Base-by-base conservation (phyloP, 345 rosid genomes). In the Corchorus capsularis region DNA sequence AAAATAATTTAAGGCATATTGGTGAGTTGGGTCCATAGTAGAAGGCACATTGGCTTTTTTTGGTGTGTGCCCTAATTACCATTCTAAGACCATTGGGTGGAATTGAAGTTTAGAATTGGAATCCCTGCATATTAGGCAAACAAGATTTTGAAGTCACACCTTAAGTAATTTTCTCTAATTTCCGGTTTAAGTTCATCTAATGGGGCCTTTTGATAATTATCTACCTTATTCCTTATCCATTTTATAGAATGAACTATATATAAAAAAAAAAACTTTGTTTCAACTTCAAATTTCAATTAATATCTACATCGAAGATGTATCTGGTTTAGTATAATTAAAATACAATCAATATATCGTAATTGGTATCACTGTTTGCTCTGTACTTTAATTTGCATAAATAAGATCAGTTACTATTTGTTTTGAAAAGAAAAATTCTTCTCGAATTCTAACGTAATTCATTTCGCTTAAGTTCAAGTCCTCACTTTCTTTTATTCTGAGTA, bases 11-110 rank as follows among this genome's bases (percentile, higher is more conserved):
- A 49, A 49, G 71, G 56, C 71, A 67, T 67, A 67, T 19, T 67
- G 39, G 39, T 67, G 71, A 67, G 56, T 22, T 67, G 71, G 71
- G 71, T 67, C 71, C 72, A 27, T 27, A 68, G 17, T 13, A 20
- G 12, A 17, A 10, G 70, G 35, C 37, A 66, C 17, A 60, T 8
- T 60, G 61, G 34, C 47, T 45, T 45, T 45, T 45, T 45, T 66
- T 43, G 55, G 39, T 67, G 71, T 67, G 55, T 67, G 55, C 22
- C 55, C 71, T 67, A 46, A 6, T 67, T 67, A 13, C 71, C 39
- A 47, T 46, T n/a, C 56, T 43, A 67, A 4, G 73, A 50, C 43
- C 32, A 27, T 32, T 22, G 60, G 46, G 60, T 69, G 59, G 60
- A 32, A 34, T 52, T 34, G 46, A 69, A 69, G 73, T 34, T 16